Evolutionary conservation across 1,284 basidiomycete species (phyloP).

Genomic region (Fomitopsis schrenkii): DNA sequence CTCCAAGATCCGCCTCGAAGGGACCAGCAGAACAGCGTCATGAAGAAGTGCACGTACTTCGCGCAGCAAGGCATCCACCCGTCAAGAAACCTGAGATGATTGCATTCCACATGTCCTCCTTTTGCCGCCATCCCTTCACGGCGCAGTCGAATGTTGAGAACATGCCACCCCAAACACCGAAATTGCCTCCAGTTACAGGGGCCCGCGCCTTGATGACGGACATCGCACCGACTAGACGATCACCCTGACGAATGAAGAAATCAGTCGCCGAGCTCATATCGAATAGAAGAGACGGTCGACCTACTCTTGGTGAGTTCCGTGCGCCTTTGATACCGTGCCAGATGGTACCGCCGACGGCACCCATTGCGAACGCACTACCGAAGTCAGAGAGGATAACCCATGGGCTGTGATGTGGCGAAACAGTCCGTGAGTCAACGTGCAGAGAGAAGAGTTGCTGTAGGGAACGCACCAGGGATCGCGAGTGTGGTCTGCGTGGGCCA

Average conservation of each 20-base stretch:
- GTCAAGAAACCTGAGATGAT: slow-evolving; percentile 99
- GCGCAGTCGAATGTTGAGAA: slow-evolving; percentile 98
- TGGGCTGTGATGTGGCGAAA: slow-evolving; percentile 53
- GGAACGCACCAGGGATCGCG: slow-evolving; percentile 80
- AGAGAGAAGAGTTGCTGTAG: neutral
- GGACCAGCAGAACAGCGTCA: neutral
- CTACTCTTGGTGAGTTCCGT: slow-evolving; percentile 89
- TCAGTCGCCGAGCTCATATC: neutral
- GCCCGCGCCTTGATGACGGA: slow-evolving; percentile 98
- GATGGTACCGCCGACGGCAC: slow-evolving; percentile 92
- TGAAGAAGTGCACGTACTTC: slow-evolving; percentile 62
- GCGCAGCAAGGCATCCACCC: slow-evolving; percentile 91
- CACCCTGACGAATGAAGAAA: slow-evolving; percentile 58
- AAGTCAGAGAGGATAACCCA: slow-evolving; percentile 99
- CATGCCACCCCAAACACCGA: slow-evolving; percentile 97
- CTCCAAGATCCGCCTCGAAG: neutral
- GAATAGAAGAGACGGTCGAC: slow-evolving; percentile 26
- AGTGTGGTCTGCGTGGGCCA: slow-evolving; percentile 89
- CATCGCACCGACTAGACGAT: slow-evolving; percentile 89
- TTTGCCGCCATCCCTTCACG: slow-evolving; percentile 95
- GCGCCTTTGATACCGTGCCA: slow-evolving; percentile 99
- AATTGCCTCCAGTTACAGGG: slow-evolving; percentile 97
- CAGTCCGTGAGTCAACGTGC: neutral
- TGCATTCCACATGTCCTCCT: slow-evolving; percentile 99
- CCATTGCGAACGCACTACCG: slow-evolving; percentile 96